A percentile compares a stretch with the other conserved stretches of the same genome.
Conservation (phyloP, 805 yeast genomes). For the Grigorovia jiainica region DNA sequence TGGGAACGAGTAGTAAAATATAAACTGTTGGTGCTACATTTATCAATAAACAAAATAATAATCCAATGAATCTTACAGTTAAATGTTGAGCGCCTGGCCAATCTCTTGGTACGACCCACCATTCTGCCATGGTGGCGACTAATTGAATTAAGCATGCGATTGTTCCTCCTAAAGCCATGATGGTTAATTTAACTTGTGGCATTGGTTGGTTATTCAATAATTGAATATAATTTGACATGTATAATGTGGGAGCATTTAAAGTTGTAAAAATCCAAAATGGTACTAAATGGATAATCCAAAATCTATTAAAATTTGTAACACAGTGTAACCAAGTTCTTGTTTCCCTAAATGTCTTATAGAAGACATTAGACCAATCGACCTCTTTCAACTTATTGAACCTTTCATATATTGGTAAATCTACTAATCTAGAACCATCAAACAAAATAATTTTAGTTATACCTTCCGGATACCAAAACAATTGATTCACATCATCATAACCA, state of each 20-base stretch:
- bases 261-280: slow-evolving; percentile 71
- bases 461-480: slow-evolving; percentile 71
- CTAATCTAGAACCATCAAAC: slow-evolving; percentile 36
- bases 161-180: slow-evolving; percentile 60
- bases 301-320: slow-evolving; percentile 62
- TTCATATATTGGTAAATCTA: slow-evolving; percentile 45
- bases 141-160: slow-evolving; percentile 50
- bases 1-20: slow-evolving; percentile 33
- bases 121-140: slow-evolving; percentile 47
- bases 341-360: slow-evolving; percentile 69
- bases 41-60: slow-evolving; percentile 34
- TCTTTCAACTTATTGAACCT: slow-evolving; percentile 46
- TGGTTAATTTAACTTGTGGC: slow-evolving; percentile 42
- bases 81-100: slow-evolving; percentile 68
- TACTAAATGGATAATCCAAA: slow-evolving; percentile 69
- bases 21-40: slow-evolving; percentile 45
- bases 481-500: slow-evolving; percentile 89
- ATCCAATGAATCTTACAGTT: slow-evolving; percentile 35
- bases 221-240: slow-evolving; percentile 48
- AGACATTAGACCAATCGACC: slow-evolving; percentile 57
- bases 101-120: slow-evolving; percentile 53
- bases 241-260: slow-evolving; percentile 58
- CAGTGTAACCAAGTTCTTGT: slow-evolving; percentile 70
- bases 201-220: slow-evolving; percentile 52
- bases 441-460: slow-evolving; percentile 53